Conservation (phyloP, 495 filamentous ascomycete genomes). For the Lasiosphaeris hirsuta region DNA sequence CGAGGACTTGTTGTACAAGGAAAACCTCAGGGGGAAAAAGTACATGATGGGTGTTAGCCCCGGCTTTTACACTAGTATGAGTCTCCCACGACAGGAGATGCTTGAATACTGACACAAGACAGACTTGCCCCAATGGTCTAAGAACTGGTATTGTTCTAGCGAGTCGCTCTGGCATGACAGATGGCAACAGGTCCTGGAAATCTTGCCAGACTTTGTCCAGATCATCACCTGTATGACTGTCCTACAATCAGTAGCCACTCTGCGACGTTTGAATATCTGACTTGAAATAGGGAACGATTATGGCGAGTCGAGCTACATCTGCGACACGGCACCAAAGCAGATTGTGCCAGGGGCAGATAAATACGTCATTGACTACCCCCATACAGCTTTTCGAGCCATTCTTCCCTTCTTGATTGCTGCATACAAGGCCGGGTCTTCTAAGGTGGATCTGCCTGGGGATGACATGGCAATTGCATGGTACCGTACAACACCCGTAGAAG, state of each 20-base stretch:
- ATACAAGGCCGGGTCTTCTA: conserved; percentile 53
- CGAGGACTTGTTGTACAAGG: conserved; percentile 54
- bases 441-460: conserved; percentile 42
- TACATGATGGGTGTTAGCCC: conserved; percentile 81
- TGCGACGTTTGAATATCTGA: not conserved
- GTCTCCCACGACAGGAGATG: not conserved
- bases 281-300: conserved; percentile 67
- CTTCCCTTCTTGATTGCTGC: conserved; percentile 63
- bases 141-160: conserved; percentile 72
- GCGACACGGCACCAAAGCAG: conserved; percentile 48
- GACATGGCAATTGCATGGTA: conserved; percentile 62
- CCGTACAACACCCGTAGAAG: conserved; percentile 43
- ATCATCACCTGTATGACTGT: conserved; percentile 43
- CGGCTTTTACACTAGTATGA: conserved; percentile 62
- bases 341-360: conserved; percentile 48
- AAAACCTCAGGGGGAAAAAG: conserved; percentile 50
- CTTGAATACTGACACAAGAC: not conserved
- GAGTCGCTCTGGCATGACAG: conserved; percentile 72
- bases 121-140: conserved; percentile 63
- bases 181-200: conserved; percentile 63
- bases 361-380: conserved; percentile 45
- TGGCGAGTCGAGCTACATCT: conserved; percentile 74
- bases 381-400: conserved; percentile 43
- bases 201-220: conserved; percentile 64
- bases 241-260: not conserved